Base-by-base conservation (phyloP, 768 basidiomycete genomes). In the Galerina sulciceps region DNA sequence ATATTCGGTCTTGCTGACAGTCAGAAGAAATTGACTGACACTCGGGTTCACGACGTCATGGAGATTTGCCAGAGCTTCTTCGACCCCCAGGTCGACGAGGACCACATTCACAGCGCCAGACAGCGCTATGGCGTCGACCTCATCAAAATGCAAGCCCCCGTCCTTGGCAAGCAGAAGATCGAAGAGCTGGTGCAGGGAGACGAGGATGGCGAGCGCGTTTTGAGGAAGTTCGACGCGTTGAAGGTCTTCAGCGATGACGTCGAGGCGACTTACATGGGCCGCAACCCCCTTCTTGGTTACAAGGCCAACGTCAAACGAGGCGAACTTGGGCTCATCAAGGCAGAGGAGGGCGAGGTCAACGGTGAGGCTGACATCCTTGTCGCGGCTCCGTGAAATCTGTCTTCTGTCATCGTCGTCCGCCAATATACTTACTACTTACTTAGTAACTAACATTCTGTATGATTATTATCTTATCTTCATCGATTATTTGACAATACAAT, bases 211-310 rank as follows among this genome's bases (percentile, higher is more conserved):
- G 75, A 64, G 57, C 72, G 73, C 67, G 75, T 81, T 54, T 62
- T 79, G 41, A 73, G 76, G 42, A 76, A 79, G 53, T 72, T 78
- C 51, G 83, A 84, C 55, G 79, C 81, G 18, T 75, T 82, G 23
- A 75, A 79, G 50, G 71, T 84, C 36, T 51, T 68, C 23, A 61
- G 64, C 76, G 8, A 69, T 60, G 48, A 65, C 36, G 65, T 68
- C 46, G 62, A 67, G 53, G 50, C 65, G 14, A 46, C 63, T 67
- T 17, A 60, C 63, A 8, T 60, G 67, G 17, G 65, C 56, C 14
- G 54, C 65, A 26, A 68, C 72, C 20, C 59, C 58, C 41, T 66
- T 43, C 61, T 64, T 43, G 67, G 67, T 3, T 68, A 68, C 26
- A 60, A 59, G 15, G 63, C 61, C 15, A 60, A 55, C 15, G 58